Percentiles rank a stretch among this genome's conserved stretches.
Evolutionary conservation across 306 rosid genomes (phyloP).

Genomic region (Glycyrrhiza uralensis): DNA sequence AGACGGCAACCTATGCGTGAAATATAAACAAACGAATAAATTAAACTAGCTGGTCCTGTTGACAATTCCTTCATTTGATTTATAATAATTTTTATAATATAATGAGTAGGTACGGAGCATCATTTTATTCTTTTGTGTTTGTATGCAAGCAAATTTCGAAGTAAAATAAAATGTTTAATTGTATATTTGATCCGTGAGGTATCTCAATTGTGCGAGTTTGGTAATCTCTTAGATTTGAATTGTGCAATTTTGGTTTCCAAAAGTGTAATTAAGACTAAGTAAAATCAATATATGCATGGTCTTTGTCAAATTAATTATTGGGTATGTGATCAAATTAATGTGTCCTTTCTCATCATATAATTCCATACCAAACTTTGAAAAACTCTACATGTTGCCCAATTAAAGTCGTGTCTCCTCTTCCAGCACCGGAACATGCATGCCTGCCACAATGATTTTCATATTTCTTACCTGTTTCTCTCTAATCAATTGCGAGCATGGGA

Average conservation of each 20-base stretch:
- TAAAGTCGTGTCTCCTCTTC: not conserved
- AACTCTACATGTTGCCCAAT: not conserved
- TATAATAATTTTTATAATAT: too few relatives aligned
- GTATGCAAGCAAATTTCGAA: not conserved
- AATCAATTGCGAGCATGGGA: too few relatives aligned
- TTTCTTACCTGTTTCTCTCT: not conserved
- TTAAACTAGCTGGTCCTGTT: constrained; percentile 6
- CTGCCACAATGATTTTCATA: not conserved
- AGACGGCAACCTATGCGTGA: constrained; percentile 11
- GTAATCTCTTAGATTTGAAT: too few relatives aligned
- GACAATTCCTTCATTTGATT: constrained; percentile 8
- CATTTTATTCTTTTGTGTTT: not conserved
- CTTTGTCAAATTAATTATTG: not conserved
- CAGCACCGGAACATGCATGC: not conserved
- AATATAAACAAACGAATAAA: not conserved
- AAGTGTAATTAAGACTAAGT: too few relatives aligned
- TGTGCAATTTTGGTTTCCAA: too few relatives aligned
- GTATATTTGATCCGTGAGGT: too few relatives aligned
- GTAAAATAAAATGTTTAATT: not conserved
- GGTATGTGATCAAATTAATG: not conserved
- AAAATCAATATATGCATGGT: not conserved
- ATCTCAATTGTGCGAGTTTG: too few relatives aligned
- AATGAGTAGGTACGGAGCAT: too few relatives aligned
- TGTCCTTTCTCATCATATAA: not conserved
- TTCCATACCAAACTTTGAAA: not conserved